Evolutionary conservation across 257 asterid species (phyloP), one percentile per base, ranked within the genome.

Genomic region (Nicotiana benthamiana): DNA sequence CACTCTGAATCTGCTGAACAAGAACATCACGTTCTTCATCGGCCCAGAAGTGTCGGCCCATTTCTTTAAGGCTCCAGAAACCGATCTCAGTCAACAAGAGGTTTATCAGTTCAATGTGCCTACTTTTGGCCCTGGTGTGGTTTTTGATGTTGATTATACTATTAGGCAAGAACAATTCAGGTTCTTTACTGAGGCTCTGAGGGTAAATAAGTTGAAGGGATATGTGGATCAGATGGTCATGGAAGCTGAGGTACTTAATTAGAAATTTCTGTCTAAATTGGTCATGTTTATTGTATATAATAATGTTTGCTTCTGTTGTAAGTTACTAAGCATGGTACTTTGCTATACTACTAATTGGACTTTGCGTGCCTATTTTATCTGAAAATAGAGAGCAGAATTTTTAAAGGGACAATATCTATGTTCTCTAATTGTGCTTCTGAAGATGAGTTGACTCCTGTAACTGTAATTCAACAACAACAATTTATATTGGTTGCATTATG

Each of bases 41-140:
- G 98, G 98, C 1, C 99, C 99, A 0, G 98, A 95, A 75, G 98
- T 95, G n/a, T 95, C 98, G 1, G 90, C 97, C 13, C 98, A 93
- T 87, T 95, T 95, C 87, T 95, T 95, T 81, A 95, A 95, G 92
- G 98, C 98, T 59, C 82, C 94, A 0, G 99, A 95, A 84, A 87
- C 97, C 26, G 99, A 95, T 88, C 97, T 93, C 81, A 93, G 98
- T 85, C 98, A 95, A 85, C 97, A 92, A 83, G 98, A 93, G 89
- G 97, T 93, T 36, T 93, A 93, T 82, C 97, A 93, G 80, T 95
- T 95, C 87, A 95, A 95, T 75, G 98, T 95, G 81, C 98, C 97
- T 3, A 95, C 99, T 0, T 95, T 93, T 43, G 99, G 99, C 64
- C 99, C 98, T 0, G 99, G 99, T 2, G 99, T 95, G 46, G 98